A percentile compares a stretch with the other conserved stretches of the same genome.
These are phyloP conservation scores for Phyllosticta ampelicida DNA, from an alignment of 2,329 filamentous ascomycete genomes.

Conservation along the genomic window DNA sequence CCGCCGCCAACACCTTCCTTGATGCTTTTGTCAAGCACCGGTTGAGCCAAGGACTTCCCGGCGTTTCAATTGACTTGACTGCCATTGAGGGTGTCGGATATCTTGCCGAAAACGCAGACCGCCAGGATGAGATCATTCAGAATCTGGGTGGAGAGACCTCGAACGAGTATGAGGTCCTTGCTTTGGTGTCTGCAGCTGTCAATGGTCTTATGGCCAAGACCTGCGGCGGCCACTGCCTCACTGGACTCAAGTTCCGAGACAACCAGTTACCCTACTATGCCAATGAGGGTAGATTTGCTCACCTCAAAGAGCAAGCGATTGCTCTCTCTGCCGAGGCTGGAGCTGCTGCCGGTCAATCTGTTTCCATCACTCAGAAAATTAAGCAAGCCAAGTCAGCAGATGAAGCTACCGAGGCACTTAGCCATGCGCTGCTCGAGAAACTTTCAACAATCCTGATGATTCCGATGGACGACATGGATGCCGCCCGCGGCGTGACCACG, in stretches of 20 bases:
- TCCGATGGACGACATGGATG: conserved; percentile 15
- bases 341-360: neutral
- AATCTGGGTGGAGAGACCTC: conserved; percentile 10
- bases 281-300: neutral
- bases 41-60: conserved; percentile 11
- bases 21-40: conserved; percentile 19
- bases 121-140: conserved; percentile 1
- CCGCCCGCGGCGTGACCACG: conserved; percentile 6
- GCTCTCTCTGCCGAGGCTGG: neutral
- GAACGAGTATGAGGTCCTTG: conserved; percentile 6
- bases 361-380: neutral
- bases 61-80: conserved; percentile 14
- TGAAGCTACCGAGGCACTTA: neutral
- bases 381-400: neutral
- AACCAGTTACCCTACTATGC: conserved; percentile 5
- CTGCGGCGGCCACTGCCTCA: conserved; percentile 3
- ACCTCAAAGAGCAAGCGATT: neutral
- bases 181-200: conserved; percentile 6
- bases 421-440: conserved; percentile 2
- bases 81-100: conserved; percentile 19
- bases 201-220: neutral
- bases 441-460: conserved; percentile 11
- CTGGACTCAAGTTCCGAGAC: neutral
- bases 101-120: conserved; percentile 4
- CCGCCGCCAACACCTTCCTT: conserved; percentile 21